Evolutionary conservation across 805 yeast genomes (phyloP), one percentile per base, ranked within the genome.

Genomic region (Saturnispora besseyi): DNA sequence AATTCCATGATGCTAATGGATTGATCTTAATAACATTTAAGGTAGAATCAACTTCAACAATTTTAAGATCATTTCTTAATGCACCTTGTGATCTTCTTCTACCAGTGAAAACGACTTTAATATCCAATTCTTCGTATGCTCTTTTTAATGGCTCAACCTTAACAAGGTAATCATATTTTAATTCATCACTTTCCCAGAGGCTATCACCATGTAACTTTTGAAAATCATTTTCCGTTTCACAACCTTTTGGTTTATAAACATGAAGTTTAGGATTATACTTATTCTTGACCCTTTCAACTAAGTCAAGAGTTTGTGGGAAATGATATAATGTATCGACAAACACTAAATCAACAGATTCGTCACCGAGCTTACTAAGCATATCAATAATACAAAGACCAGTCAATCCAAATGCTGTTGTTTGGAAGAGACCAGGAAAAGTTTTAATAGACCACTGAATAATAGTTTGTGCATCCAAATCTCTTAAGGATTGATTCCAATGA

Each of bases 331-430:
- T 91, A 63, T 91, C 97, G 44, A 90, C 74, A 63, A 91, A 91
- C 2, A 91, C 83, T 50, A 90, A 70, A 49, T 89, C 95, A 6
- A 86, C 51, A 15, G 42, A 36, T n/a, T 42, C 45, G 21, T 41
- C 18, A 3, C 55, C 62, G 44, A 82, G 58, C 60, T 81, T 78
- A 31, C 84, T 75, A 29, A 90, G 66, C 76, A 90, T 85, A 64
- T 90, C 96, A 41, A 87, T 72, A 11, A 91, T 90, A 30, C 85
- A 96, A 52, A 91, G 68, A 0, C 98, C 98, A 1, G 96, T 87
- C 44, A 91, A 73, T 0, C 98, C 98, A 67, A 91, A 89, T 1
- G 98, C 98, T 0, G 98, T 88, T 2, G 96, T 89, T 67, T 91
- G 98, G 61, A 64, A 90, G 36, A 91, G 70, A 38, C 80, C 73